Evolutionary conservation across 169 alveolate species (phyloP).

Genomic region (Plasmodium knowlesi): DNA sequence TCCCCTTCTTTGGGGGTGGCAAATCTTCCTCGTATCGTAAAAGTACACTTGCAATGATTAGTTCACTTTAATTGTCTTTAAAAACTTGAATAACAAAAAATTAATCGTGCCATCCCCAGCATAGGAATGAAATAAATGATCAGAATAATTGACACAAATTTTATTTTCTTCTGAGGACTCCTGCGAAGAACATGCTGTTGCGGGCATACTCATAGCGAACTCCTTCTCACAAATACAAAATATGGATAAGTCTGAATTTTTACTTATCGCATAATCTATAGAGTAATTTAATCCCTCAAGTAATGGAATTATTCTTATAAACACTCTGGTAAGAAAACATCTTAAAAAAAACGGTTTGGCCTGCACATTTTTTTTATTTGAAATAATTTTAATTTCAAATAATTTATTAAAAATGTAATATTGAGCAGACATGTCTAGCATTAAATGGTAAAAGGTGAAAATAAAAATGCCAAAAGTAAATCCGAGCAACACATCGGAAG

Average conservation of each 20-base stretch:
- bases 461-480: constrained; percentile 40
- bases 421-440: constrained; percentile 48
- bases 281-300: constrained; percentile 62
- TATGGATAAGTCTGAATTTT: constrained; percentile 17
- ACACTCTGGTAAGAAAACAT: constrained; percentile 20
- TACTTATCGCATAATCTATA: constrained; percentile 57
- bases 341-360: constrained; percentile 72
- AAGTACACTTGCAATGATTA: background rate
- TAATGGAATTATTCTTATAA: constrained; percentile 40
- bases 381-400: constrained; percentile 59
- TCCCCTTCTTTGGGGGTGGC: background rate
- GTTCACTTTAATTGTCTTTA: background rate
- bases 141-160: constrained; percentile 5
- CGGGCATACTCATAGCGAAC: background rate
- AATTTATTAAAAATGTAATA: constrained; percentile 28
- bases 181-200: background rate
- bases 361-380: constrained; percentile 56
- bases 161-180: constrained; percentile 2
- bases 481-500: constrained; percentile 62
- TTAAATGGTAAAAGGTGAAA: constrained; percentile 46
- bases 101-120: constrained; percentile 68
- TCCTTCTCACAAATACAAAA: constrained; percentile 49
- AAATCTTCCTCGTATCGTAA: background rate
- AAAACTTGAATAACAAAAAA: constrained; percentile 43
- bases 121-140: constrained; percentile 61